Base-by-base conservation (phyloP, 371 early-diverging fungal genomes). In the Funneliformis caledonium region DNA sequence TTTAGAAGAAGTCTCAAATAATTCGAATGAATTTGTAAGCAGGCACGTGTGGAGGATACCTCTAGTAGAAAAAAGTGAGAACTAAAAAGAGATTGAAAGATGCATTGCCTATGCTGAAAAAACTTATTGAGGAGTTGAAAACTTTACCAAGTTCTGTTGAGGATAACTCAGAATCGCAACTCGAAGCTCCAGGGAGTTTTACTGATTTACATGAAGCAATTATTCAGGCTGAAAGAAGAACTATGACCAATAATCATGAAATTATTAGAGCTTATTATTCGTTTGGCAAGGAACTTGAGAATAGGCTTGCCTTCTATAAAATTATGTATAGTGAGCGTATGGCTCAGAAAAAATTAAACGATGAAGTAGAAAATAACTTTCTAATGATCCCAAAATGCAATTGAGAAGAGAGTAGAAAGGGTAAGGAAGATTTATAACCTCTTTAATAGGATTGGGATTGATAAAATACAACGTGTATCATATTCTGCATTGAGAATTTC, bases 351-450 rank as follows among this genome's bases (percentile, higher is more conserved):
- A 22, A 33, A 22, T 12, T 65, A 26, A 65, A 33, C 11, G 42
- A 65, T 65, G 11, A 65, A 37, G 37, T 65, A 12, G 33, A 37
- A 12, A 65, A 65, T 37, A 65, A 31, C 26, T 37, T 37, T 10
- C 37, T 10, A 37, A 65, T 65, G 3, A 65, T 14, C 67, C 14
- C 2, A 37, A 31, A 37, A 33, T 37, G 37, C 26, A 33, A 22
- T 65, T 14, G 33, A 37, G 12, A 65, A 65, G 31, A 65, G 42
- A 65, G 14, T 33, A 14, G 67, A 65, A 65, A 65, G 31, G n/a
- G 67, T 37, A 33, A 65, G 67, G 37, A 65, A 65, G 37, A 65
- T 65, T 65, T 65, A 65, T 37, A 6, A 65, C 5, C 67, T 65
- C 11, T 65, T 65, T 14, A 65, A n/a, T 65, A 37, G 37, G 4